Evolutionary conservation across 257 asterid species (phyloP), one percentile per base, ranked within the genome.

Genomic region (Solanum tarijense): DNA sequence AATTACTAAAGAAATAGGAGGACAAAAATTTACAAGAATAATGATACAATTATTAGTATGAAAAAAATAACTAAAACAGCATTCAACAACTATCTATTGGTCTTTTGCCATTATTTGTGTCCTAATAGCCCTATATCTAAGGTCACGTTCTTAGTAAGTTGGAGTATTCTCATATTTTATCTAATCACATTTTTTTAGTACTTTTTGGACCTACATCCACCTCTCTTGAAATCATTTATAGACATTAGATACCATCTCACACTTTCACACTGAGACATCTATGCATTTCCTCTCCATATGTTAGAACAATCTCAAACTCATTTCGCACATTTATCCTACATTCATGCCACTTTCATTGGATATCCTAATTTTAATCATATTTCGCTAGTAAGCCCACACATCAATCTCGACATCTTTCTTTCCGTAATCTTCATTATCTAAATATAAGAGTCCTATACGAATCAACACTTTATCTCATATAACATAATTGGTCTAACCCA

Each of bases 151-250:
- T 58, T 38, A 2, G 65, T 55, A 55, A 20, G 12, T 7, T 21
- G 68, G 11, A 58, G 2, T 1, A 3, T 58, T 58, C 5, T 58
- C 68, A 21, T 1, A 7, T 55, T 55, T 55, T 9, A 0, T 58
- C 5, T 21, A 58, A 58, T 8, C 2, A 21, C 2, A 3, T 0
- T 0, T 58, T 0, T 58, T 21, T 4, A 0, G 1, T 58, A 21
- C 6, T 58, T 58, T 7, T 58, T 58, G 5, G 5, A 8, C 12
- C 5, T 58, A 21, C 27, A 21, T 58, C 12, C 5, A 21, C 27
- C 5, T 58, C 12, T 58, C 12, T 21, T 21, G 10, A 21, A 58
- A 58, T 0, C 12, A 58, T 8, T 6, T 7, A 21, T 58, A 21
- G 12, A 3, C 27, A 58, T 43, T 43, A 43, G 52, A 12, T 43